These are phyloP conservation scores for Xylariaceae sp. DNA, from an alignment of 2,329 filamentous ascomycete genomes.

Conservation along the genomic window DNA sequence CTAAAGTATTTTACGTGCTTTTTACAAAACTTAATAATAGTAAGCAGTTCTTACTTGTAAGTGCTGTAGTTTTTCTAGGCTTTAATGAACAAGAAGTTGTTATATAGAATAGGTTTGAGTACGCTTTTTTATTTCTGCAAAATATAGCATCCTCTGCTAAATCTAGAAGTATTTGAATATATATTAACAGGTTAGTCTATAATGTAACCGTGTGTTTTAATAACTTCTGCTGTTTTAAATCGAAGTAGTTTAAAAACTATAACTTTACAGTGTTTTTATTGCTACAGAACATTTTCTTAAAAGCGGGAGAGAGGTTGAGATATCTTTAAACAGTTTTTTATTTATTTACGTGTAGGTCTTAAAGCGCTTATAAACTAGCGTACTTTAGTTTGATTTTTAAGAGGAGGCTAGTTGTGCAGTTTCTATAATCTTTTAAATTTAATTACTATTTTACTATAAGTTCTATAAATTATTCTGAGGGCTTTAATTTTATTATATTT, in stretches of 20 bases:
- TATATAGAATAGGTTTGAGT: neutral
- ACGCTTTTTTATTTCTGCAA: neutral
- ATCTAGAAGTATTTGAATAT: neutral
- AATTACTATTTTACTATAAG: neutral
- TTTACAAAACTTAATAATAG: neutral
- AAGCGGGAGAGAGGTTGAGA: neutral
- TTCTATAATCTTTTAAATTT: neutral
- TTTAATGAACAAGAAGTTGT: neutral
- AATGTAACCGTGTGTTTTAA: neutral
- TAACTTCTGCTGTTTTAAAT: too few relatives aligned
- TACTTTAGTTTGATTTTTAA: neutral
- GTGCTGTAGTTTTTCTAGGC: neutral
- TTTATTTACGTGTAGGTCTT: neutral
- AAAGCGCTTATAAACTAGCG: neutral
- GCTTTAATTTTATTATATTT: slow-evolving; percentile 1
- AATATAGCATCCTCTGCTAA: neutral
- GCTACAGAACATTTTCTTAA: neutral
- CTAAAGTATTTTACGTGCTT: neutral
- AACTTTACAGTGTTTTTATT: neutral
- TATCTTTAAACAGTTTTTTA: neutral
- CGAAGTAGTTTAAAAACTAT: neutral
- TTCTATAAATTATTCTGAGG: neutral
- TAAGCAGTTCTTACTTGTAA: neutral
- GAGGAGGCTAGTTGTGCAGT: neutral
- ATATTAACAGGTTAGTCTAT: neutral